These are phyloP conservation scores for Aspergillus flavus DNA, from an alignment of 2,329 filamentous ascomycete species.

Conservation along the genomic window DNA sequence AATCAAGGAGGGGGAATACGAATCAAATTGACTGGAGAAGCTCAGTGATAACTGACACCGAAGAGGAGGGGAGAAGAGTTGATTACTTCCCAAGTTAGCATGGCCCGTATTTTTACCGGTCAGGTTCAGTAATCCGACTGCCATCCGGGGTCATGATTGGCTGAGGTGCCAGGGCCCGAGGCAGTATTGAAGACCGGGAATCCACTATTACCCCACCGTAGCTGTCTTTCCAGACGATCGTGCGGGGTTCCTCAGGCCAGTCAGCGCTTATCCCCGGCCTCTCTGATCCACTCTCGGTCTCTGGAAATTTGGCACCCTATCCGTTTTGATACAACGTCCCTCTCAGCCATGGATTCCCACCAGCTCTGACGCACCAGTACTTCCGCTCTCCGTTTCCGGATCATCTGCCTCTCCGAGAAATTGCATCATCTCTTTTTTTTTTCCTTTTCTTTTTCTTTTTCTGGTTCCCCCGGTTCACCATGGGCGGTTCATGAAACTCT, in stretches of 20 bases:
- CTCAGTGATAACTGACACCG: neutral
- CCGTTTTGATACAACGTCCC: neutral
- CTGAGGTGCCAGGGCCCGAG: neutral
- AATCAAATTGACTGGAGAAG: neutral
- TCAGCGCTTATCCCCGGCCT: conserved; percentile 4
- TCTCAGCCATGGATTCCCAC: neutral
- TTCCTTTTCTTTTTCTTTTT: neutral
- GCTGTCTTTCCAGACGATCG: conserved; percentile 1
- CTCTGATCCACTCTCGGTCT: neutral
- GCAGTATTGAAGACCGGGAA: neutral
- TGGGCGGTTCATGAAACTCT: neutral
- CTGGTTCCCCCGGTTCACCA: neutral
- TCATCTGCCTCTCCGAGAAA: neutral
- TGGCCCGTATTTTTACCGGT: neutral
- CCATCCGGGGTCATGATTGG: neutral
- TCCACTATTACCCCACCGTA: neutral
- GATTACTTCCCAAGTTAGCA: too few species aligned
- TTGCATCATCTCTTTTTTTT: neutral
- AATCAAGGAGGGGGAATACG: neutral
- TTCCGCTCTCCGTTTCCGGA: neutral
- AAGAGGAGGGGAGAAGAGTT: too few species aligned
- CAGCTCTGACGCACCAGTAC: neutral
- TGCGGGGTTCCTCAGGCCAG: neutral
- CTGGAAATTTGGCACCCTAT: neutral
- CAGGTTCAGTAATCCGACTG: neutral